Percentiles rank a stretch among this genome's conserved stretches.
phyloP scores from a whole-genome alignment of 805 yeast genomes.

The Candida glaebosa region DNA sequence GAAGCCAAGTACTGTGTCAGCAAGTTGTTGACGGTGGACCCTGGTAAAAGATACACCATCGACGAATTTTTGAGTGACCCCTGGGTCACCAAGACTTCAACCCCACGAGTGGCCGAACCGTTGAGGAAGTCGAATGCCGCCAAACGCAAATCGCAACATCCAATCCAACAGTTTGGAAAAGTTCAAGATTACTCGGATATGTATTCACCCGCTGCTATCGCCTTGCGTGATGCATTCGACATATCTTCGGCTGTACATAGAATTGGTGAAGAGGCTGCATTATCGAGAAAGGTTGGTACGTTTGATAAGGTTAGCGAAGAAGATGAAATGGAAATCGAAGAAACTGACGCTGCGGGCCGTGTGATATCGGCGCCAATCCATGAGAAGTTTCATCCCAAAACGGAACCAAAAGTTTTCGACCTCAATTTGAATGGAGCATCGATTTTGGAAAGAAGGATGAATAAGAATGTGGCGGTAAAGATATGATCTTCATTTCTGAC shows the following conservation, averaged over 20 bases:
- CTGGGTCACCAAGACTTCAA: constrained; percentile 47
- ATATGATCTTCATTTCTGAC: background rate
- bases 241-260: constrained; percentile 84
- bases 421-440: constrained; percentile 52
- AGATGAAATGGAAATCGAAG: constrained; percentile 31
- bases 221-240: constrained; percentile 82
- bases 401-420: constrained; percentile 31
- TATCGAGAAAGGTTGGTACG: constrained; percentile 16
- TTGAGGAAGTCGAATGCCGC: constrained; percentile 1
- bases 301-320: constrained; percentile 35
- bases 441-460: constrained; percentile 44
- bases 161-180: constrained; percentile 20
- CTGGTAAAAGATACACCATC: constrained; percentile 62
- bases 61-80: constrained; percentile 73
- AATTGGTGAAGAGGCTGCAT: constrained; percentile 61
- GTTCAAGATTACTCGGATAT: constrained; percentile 25
- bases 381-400: constrained; percentile 9
- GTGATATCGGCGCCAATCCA: constrained; percentile 7
- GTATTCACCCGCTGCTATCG: constrained; percentile 73
- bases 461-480: constrained; percentile 10
- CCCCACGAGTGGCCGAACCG: background rate
- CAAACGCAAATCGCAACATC: constrained; percentile 15
- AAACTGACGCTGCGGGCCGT: constrained; percentile 9
- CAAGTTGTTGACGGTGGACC: constrained; percentile 67
- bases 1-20: constrained; percentile 71